Evolutionary conservation across 2,329 filamentous ascomycete species (phyloP).

Genomic region (Conoideocrella luteorostrata): DNA sequence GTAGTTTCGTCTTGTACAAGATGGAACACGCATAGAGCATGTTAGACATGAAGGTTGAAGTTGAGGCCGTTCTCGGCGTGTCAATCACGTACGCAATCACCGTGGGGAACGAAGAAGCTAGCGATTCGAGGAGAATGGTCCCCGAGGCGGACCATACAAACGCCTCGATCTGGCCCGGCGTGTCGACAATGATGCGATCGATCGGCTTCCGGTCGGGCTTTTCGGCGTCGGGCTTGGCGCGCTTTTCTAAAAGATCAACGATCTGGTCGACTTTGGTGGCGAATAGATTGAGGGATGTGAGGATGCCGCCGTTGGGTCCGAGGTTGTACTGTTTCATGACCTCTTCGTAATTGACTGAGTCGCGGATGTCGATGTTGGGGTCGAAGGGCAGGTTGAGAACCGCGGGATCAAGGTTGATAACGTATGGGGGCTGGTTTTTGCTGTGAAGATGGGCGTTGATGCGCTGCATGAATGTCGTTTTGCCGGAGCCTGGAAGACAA

Average conservation of each 20-base stretch:
- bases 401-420: slow-evolving; percentile 94
- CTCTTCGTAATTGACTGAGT: slow-evolving; percentile 98
- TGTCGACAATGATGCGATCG: slow-evolving; percentile 86
- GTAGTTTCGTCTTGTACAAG: slow-evolving; percentile 95
- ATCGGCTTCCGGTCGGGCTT: slow-evolving; percentile 58
- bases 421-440: slow-evolving; percentile 77
- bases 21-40: slow-evolving; percentile 99
- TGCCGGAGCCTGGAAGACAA: slow-evolving; percentile 67
- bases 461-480: slow-evolving; percentile 99
- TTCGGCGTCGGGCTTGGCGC: slow-evolving; percentile 58
- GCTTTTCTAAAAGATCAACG: slow-evolving; percentile 81
- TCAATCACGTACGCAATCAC: slow-evolving; percentile 97
- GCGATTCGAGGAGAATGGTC: slow-evolving; percentile 84
- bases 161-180: slow-evolving; percentile 95
- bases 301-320: slow-evolving; percentile 91
- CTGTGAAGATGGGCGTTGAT: slow-evolving; percentile 90
- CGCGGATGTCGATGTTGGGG: slow-evolving; percentile 96
- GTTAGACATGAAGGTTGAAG: slow-evolving; percentile 98
- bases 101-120: slow-evolving; percentile 91
- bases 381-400: slow-evolving; percentile 92
- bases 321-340: slow-evolving; percentile 99
- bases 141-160: slow-evolving; percentile 98
- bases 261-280: slow-evolving; percentile 98
- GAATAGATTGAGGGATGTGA: slow-evolving; percentile 93
- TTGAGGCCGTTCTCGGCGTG: slow-evolving; percentile 86